Percentiles rank a stretch among this genome's conserved stretches.
phyloP scores from a whole-genome alignment of 331 rosid genomes.

The Cucumis variabilis region DNA sequence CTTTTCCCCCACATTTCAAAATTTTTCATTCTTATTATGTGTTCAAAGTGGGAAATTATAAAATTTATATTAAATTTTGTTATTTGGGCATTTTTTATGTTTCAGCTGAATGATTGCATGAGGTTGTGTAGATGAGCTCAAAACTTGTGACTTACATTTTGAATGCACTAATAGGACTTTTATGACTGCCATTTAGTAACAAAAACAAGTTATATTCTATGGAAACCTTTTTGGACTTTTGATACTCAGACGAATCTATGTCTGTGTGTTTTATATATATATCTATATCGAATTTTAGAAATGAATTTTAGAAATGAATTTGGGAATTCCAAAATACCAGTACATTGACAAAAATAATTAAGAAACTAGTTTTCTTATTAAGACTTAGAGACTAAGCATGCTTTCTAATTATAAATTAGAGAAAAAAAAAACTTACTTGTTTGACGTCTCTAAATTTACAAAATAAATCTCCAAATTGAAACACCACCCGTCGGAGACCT shows the following conservation, averaged over 20 bases:
- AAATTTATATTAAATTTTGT: background rate
- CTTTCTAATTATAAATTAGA: no score
- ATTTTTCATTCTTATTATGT: background rate
- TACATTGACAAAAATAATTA: no score
- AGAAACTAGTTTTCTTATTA: no score
- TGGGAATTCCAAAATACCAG: no score
- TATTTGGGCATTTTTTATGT: background rate
- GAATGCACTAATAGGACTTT: background rate
- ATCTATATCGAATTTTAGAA: slow-evolving; percentile 5
- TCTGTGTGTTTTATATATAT: background rate
- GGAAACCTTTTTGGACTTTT: background rate
- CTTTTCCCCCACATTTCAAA: background rate
- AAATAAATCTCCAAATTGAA: no score
- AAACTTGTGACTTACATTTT: background rate
- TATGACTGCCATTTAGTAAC: background rate
- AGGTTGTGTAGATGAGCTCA: background rate
- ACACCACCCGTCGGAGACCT: no score
- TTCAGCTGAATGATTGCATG: background rate
- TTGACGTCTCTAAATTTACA: no score
- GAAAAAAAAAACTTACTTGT: no score
- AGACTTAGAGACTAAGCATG: no score
- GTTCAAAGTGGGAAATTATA: background rate
- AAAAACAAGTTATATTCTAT: background rate
- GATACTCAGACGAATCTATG: background rate
- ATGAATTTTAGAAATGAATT: no score